phyloP scores from a whole-genome alignment of 495 filamentous ascomycete species.

The Penicillium cataractarum region DNA sequence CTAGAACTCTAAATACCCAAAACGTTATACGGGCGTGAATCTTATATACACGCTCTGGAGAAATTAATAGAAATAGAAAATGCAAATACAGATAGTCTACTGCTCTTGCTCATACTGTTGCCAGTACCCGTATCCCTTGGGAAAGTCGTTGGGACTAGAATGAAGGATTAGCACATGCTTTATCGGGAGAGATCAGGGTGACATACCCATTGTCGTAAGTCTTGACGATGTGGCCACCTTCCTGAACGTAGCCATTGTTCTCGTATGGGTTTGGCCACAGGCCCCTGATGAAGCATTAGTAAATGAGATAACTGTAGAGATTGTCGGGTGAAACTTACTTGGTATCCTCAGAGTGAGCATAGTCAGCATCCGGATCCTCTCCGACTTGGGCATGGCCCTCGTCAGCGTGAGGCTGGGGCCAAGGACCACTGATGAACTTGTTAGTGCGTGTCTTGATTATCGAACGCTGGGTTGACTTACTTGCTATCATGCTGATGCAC shows the following conservation, averaged over 20 bases:
- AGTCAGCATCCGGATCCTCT: slow-evolving; percentile 4
- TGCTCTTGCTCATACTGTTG: slow-evolving; percentile 16
- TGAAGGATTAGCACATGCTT: background rate
- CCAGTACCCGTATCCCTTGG: slow-evolving; percentile 26
- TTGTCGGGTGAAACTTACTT: background rate
- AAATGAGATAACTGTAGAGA: background rate
- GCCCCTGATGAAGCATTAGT: slow-evolving; percentile 5
- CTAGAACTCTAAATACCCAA: slow-evolving; percentile 12
- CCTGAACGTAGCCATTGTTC: slow-evolving; percentile 21
- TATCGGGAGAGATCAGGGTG: background rate
- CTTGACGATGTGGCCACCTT: slow-evolving; percentile 13
- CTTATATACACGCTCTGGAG: slow-evolving; percentile 22
- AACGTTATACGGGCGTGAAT: slow-evolving; percentile 8
- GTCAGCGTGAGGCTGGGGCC: slow-evolving; percentile 8
- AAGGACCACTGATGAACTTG: background rate
- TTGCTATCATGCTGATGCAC: slow-evolving; percentile 15
- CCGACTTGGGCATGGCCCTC: slow-evolving; percentile 7
- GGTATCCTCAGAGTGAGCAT: slow-evolving; percentile 6
- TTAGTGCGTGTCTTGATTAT: background rate
- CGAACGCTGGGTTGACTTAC: background rate
- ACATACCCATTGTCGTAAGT: slow-evolving; percentile 24
- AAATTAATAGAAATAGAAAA: background rate
- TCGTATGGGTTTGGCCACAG: slow-evolving; percentile 18
- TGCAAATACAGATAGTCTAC: slow-evolving; percentile 10
- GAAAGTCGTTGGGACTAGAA: slow-evolving; percentile 18